phyloP scores from a whole-genome alignment of 495 filamentous ascomycete species.

The Aspergillus asperescens region DNA sequence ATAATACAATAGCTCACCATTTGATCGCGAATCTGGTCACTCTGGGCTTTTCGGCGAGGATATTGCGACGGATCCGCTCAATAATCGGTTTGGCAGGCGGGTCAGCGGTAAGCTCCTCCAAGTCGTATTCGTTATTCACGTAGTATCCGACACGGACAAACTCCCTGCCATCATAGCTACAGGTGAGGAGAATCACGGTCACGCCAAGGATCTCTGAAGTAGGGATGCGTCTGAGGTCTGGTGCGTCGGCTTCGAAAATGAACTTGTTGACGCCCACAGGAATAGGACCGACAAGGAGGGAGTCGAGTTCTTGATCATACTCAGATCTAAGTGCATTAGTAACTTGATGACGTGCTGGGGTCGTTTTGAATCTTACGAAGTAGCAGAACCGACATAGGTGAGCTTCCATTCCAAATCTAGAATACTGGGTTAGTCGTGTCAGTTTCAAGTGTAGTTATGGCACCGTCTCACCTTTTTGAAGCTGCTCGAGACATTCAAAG shows the following conservation, averaged over 20 bases:
- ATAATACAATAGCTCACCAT: constrained; percentile 57
- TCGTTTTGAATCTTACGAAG: constrained; percentile 59
- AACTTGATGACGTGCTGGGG: not conserved
- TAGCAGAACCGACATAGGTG: constrained; percentile 96
- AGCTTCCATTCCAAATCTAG: constrained; percentile 98
- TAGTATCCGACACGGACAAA: constrained; percentile 99
- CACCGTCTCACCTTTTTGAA: constrained; percentile 70
- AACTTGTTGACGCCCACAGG: constrained; percentile 98
- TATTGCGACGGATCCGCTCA: constrained; percentile 83
- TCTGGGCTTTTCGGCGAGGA: constrained; percentile 93
- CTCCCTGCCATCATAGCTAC: constrained; percentile 92
- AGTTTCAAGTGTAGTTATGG: too few species aligned
- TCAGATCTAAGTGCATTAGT: constrained; percentile 59
- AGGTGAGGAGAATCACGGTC: constrained; percentile 92
- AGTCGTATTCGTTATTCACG: constrained; percentile 97
- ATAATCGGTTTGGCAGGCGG: constrained; percentile 88
- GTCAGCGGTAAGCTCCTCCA: constrained; percentile 78
- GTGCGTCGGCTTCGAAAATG: constrained; percentile 91
- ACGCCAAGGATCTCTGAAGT: constrained; percentile 93
- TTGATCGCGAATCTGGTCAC: constrained; percentile 99
- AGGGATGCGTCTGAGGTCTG: constrained; percentile 82
- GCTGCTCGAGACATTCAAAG: constrained; percentile 89
- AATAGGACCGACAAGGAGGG: constrained; percentile 90
- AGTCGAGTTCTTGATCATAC: constrained; percentile 97
- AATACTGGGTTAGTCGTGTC: not conserved